phyloP scores from a whole-genome alignment of 2,329 filamentous ascomycete species.

The Penicillium oxalicum region DNA sequence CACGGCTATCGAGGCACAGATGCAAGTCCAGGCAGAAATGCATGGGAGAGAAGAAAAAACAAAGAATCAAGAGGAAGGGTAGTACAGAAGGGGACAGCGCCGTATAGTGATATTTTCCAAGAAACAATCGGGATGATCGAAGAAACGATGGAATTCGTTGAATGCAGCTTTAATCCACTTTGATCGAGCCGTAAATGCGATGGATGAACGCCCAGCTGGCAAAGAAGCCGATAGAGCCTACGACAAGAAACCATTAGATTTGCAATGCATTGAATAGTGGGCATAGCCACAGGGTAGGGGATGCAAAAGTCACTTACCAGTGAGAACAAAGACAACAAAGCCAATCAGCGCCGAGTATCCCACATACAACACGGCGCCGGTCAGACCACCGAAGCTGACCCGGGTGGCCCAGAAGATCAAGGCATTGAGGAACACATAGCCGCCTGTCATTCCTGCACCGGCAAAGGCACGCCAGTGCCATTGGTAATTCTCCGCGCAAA shows the following conservation, averaged over 20 bases:
- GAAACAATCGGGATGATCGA: background rate
- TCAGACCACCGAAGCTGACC: slow-evolving; percentile 75
- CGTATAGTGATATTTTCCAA: slow-evolving; percentile 2
- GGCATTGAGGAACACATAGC: slow-evolving; percentile 88
- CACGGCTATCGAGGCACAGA: slow-evolving; percentile 5
- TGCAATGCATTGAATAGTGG: too few relatives aligned
- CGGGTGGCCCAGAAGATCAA: slow-evolving; percentile 87
- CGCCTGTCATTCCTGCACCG: slow-evolving; percentile 81
- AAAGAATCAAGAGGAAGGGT: background rate
- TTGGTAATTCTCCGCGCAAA: slow-evolving; percentile 95
- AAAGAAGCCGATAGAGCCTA: slow-evolving; percentile 92
- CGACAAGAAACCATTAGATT: background rate
- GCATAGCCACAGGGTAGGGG: background rate
- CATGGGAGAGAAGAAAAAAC: too few relatives aligned
- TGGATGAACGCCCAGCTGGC: slow-evolving; percentile 90
- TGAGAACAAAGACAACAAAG: slow-evolving; percentile 87
- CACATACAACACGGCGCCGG: slow-evolving; percentile 83
- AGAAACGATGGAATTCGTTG: background rate
- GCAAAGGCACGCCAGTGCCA: slow-evolving; percentile 98
- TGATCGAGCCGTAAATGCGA: slow-evolving; percentile 95
- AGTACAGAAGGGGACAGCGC: background rate
- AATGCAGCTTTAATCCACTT: slow-evolving; percentile 67
- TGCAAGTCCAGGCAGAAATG: too few relatives aligned
- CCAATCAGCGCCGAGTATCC: slow-evolving; percentile 88
- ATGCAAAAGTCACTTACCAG: slow-evolving; percentile 57